Conservation (phyloP, 441 rosid genomes). For the Sinapis alba region DNA sequence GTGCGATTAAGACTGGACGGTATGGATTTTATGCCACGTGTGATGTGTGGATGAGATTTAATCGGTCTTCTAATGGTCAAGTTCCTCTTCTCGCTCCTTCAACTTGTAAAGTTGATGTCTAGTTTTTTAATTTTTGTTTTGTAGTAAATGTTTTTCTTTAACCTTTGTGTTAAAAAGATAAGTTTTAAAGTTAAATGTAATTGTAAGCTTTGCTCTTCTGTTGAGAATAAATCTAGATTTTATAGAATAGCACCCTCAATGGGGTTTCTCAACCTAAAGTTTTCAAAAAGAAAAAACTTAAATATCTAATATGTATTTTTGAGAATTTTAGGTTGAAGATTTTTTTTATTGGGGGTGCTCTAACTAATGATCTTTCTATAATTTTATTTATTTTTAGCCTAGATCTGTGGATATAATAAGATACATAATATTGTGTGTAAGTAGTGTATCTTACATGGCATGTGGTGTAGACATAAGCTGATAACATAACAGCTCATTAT, state of each 20-base stretch:
- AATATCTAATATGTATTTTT: no score
- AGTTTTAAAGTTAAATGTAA: background rate
- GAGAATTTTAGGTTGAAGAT: no score
- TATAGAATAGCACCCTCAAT: no score
- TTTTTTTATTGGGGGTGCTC: no score
- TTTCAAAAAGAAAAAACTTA: no score
- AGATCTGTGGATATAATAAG: background rate
- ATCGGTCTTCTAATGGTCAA: constrained; percentile 59
- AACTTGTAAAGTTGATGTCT: constrained; percentile 79
- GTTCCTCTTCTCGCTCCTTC: constrained; percentile 79
- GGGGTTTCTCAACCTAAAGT: no score
- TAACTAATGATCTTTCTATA: no score
- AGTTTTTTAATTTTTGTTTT: background rate
- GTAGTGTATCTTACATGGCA: background rate
- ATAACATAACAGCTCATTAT: background rate
- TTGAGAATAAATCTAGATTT: background rate
- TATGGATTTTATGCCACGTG: constrained; percentile 73
- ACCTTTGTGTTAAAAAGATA: constrained; percentile 1
- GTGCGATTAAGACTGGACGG: constrained; percentile 63
- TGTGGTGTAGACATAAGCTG: background rate
- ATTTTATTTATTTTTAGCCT: background rate
- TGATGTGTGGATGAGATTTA: constrained; percentile 78
- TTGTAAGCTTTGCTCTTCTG: background rate
- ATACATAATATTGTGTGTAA: background rate
- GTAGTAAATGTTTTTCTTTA: background rate